A percentile compares a stretch with the other conserved stretches of the same genome.
Evolutionary conservation across 176 grass and related monocot species (phyloP).

Genomic region (Zea mays): Zm-B73-REFERENCE-NAM-5.0 NC_050102.1:13673501-13674000

Average conservation of each 20-base stretch:
- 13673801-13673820: conserved; percentile 77
- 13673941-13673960: not conserved
- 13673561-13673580: conserved; percentile 74
- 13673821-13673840: conserved; percentile 91
- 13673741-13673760: conserved; percentile 68
- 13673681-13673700: conserved; percentile 82
- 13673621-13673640: not conserved
- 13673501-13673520: not conserved
- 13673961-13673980: not conserved
- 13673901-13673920: conserved; percentile 74
- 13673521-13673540: no score
- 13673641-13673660: not conserved
- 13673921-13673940: not conserved
- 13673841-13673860: conserved; percentile 41
- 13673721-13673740: conserved; percentile 92
- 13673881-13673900: conserved; percentile 85
- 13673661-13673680: conserved; percentile 65
- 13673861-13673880: conserved; percentile 75
- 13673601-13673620: not conserved
- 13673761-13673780: conserved; percentile 82
- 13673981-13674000: not conserved
- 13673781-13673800: conserved; percentile 90
- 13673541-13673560: conserved; percentile 40
- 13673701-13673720: conserved; percentile 92
- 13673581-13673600: conserved; percentile 46